Percentiles rank a stretch among this genome's conserved stretches.
phyloP scores from a whole-genome alignment of 2,329 filamentous ascomycete species.

The Biscogniauxia sp. region DNA sequence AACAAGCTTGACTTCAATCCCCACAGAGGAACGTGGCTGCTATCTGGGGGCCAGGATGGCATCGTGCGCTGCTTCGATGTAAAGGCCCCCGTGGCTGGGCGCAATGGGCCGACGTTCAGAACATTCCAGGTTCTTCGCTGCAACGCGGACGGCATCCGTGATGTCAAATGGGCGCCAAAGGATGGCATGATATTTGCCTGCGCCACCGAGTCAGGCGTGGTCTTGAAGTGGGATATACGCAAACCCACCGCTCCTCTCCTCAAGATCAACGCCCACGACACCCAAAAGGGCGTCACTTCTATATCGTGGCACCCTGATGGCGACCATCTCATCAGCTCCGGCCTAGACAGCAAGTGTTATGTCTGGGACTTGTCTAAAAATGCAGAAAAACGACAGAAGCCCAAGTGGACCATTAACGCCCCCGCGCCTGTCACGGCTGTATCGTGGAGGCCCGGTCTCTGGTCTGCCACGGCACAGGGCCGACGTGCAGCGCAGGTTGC shows the following conservation, averaged over 20 bases:
- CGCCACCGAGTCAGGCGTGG: slow-evolving; percentile 59
- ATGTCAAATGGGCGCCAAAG: slow-evolving; percentile 64
- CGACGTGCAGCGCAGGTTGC: slow-evolving; percentile 61
- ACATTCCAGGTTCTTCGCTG: slow-evolving; percentile 46
- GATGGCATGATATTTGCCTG: slow-evolving; percentile 63
- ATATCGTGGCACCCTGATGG: slow-evolving; percentile 69
- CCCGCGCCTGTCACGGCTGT: slow-evolving; percentile 59
- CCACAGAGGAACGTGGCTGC: slow-evolving; percentile 53
- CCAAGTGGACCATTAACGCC: slow-evolving; percentile 59
- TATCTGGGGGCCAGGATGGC: slow-evolving; percentile 64
- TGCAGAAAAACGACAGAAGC: slow-evolving; percentile 62
- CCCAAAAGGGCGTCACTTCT: slow-evolving; percentile 51
- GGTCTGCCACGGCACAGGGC: slow-evolving; percentile 62
- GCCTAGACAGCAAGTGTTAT: slow-evolving; percentile 59
- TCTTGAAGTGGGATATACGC: slow-evolving; percentile 64
- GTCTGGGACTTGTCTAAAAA: slow-evolving; percentile 63
- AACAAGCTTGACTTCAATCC: slow-evolving; percentile 64
- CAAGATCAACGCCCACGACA: slow-evolving; percentile 59
- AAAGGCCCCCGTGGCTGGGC: slow-evolving; percentile 45
- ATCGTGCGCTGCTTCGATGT: slow-evolving; percentile 62
- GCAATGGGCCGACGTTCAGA: slow-evolving; percentile 50
- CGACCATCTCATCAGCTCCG: slow-evolving; percentile 62
- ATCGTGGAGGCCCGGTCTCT: slow-evolving; percentile 62
- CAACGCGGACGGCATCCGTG: slow-evolving; percentile 56
- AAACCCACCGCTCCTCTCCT: slow-evolving; percentile 52